Percentiles rank a stretch among this genome's conserved stretches.
phyloP scores from a whole-genome alignment of 2,329 filamentous ascomycete genomes.

The Alternaria sp. region DNA sequence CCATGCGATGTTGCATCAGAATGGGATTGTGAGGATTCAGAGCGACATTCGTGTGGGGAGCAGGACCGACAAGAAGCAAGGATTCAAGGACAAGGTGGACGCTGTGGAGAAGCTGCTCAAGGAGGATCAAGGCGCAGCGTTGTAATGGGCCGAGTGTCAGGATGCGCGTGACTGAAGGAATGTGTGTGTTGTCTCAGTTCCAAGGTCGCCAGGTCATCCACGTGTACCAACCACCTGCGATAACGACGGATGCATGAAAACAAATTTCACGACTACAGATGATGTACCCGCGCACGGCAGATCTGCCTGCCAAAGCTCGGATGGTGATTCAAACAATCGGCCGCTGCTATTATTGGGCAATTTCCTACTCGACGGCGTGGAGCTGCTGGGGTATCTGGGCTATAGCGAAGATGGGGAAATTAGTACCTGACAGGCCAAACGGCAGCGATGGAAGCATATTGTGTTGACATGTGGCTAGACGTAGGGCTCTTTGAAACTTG shows the following conservation, averaged over 20 bases:
- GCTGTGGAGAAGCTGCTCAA: constrained; percentile 62
- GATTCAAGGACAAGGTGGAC: constrained; percentile 78
- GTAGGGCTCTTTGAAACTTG: constrained; percentile 8
- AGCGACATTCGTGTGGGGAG: constrained; percentile 86
- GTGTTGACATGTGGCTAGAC: constrained; percentile 2
- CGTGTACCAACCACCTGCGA: constrained; percentile 1
- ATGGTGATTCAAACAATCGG: constrained; percentile 5
- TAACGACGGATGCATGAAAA: constrained; percentile 5
- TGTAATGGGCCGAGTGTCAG: not conserved
- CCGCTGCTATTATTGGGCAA: constrained; percentile 30
- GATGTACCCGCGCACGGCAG: constrained; percentile 1
- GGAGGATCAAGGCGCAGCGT: constrained; percentile 31
- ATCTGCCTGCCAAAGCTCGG: constrained; percentile 9
- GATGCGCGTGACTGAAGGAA: constrained; percentile 4
- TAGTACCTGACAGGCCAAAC: not conserved
- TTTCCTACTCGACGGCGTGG: constrained; percentile 9
- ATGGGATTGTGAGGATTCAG: constrained; percentile 70
- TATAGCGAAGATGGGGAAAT: constrained; percentile 4
- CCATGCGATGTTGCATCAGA: constrained; percentile 48
- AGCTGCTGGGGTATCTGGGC: constrained; percentile 8
- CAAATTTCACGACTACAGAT: constrained; percentile 8
- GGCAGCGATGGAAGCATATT: constrained; percentile 5
- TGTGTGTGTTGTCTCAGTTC: constrained; percentile 15
- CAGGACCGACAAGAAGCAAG: constrained; percentile 85
- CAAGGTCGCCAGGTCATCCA: constrained; percentile 8